Conservation (phyloP, 306 rosid species). For the Gastrolobium bilobum region DNA sequence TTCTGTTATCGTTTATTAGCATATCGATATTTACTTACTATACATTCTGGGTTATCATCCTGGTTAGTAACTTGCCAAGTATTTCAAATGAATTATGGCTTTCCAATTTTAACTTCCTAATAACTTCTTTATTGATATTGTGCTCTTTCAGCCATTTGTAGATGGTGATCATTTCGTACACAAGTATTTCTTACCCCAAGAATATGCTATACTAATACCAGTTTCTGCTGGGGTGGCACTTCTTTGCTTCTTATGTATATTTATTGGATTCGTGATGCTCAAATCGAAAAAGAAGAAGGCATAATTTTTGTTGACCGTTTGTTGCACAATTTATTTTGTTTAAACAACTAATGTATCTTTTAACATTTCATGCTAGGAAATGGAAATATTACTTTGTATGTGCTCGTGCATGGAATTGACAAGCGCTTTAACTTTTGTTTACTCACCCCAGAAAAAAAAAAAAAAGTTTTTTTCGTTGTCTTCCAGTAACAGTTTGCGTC, state of each 20-base stretch:
- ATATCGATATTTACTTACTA: conserved; percentile 85
- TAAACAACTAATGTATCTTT: conserved; percentile 3
- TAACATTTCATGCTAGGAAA: conserved; percentile 3
- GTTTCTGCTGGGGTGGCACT: conserved; percentile 79
- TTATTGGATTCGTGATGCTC: conserved; percentile 88
- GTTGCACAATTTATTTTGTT: conserved; percentile 14
- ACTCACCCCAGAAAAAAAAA: not conserved
- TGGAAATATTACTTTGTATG: no score
- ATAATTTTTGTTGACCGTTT: conserved; percentile 42
- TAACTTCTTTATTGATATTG: conserved; percentile 21
- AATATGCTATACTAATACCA: conserved; percentile 85
- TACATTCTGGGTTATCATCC: conserved; percentile 94
- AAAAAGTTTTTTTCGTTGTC: not conserved
- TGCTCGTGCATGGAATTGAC: not conserved
- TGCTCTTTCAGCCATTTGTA: conserved; percentile 91
- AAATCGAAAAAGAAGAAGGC: conserved; percentile 94
- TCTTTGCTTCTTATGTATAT: conserved; percentile 78
- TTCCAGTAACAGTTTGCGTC: not conserved
- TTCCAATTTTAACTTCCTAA: conserved; percentile 14
- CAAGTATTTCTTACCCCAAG: conserved; percentile 88
- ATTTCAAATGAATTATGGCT: conserved; percentile 6
- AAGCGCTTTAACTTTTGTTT: not conserved
- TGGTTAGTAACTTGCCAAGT: conserved; percentile 65
- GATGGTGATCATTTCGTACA: conserved; percentile 88
- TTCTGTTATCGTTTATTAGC: conserved; percentile 76